Evolutionary conservation across 2,329 filamentous ascomycete species (phyloP), one percentile per base, ranked within the genome.

Genomic region (Xylariomycetidae sp.): DNA sequence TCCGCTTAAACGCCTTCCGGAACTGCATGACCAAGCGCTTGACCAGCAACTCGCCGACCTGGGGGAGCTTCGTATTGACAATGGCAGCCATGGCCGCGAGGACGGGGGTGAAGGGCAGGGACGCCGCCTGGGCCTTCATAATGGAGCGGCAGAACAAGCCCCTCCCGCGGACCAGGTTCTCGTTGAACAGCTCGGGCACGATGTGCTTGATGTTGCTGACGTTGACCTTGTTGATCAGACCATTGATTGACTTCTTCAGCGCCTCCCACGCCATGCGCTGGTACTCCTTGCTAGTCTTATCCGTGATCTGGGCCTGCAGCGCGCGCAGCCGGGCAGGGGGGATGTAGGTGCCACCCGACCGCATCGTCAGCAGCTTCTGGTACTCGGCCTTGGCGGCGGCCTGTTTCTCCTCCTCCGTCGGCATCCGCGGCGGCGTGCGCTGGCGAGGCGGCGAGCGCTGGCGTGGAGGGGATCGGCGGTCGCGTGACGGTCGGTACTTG

Each of bases 231-330:
- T 98, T 98, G 72, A 98, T 95, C 46, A 98, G 67, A 50, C 92
- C 92, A 57, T 98, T 96, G 64, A 98, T 95, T 30, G 85, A 92
- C 70, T 98, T 98, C 68, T 98, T 98, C 54, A 98, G 68, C 10
- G 90, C 90, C 63, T 98, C 92, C 92, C 92, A 98, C 7, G 89
- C 88, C 86, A 98, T 94, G 51, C 92, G 85, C 72, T 96, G 92
- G 57, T 95, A 96, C 64, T 96, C 92, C 62, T 95, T 93, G 61
- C 82, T 93, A 34, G 76, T 81, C 70, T 94, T 95, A 65, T 98
- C 92, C 42, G 88, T 95, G 60, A 98, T 95, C 63, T 95, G 88
- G 33, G 89, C 86, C 66, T 98, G 92, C 40, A 98, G 75, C 24
- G 90, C 90, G 49, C 88, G 79, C 54, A 98, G 70, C 48, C 87